Evolutionary conservation across 2,329 filamentous ascomycete genomes (phyloP), one percentile per base, ranked within the genome.

Genomic region (Sporothrix protearum): DNA sequence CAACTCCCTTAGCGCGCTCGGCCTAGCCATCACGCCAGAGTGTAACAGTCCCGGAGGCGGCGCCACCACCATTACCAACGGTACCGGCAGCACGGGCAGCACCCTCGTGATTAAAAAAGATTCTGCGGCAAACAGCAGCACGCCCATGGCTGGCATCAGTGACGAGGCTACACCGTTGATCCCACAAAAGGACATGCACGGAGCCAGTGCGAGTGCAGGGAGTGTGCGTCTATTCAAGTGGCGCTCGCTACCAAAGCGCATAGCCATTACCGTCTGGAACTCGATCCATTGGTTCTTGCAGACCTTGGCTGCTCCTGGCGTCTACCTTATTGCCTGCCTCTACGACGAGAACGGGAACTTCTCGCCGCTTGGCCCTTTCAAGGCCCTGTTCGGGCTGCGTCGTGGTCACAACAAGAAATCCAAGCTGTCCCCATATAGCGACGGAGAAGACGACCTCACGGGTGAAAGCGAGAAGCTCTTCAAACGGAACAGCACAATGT

Each of bases 241-340:
- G 87, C 83, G 85, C 73, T 76, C 82, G 45, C 82, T 93, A 73
- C 89, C 92, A 22, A 87, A 89, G 80, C 88, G 89, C 76, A 85
- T 97, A 73, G 89, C 89, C 55, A 87, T 87, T 72, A 88, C 89
- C 72, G 83, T 97, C 71, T 86, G 95, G 73, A 89, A 91, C 76
- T 92, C 92, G 6, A 85, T 97, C 76, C 89, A 90, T 75, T 92
- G 92, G 82, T 85, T 97, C 63, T 81, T 97, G 71, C 91, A 91
- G 67, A 92, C 92, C 16, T 82, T 98, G 73, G 87, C 91, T 33
- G 89, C 91, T 28, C 95, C 95, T 0, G 92, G 91, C 22, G 87
- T 94, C 67, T 97, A 95, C 81, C 81, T 97, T 71, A 88, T 94
- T 73, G 91, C 92, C 75, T 94, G 88, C 79, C 91, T 98, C 77